phyloP scores from a whole-genome alignment of 768 basidiomycete genomes.

The Chalciporus chontae region DNA sequence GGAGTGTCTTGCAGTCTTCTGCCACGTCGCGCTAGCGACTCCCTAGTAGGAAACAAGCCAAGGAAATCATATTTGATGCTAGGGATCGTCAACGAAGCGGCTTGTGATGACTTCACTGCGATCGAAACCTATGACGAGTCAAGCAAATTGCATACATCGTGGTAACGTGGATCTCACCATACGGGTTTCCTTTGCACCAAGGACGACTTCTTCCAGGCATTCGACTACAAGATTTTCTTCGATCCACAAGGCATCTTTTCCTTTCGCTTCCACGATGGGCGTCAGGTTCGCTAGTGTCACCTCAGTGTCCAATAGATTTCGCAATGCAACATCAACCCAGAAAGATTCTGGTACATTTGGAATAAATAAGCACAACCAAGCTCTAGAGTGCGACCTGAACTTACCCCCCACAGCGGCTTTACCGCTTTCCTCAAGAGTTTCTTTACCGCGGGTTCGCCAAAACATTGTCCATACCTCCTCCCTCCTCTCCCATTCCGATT shows the following conservation, averaged over 20 bases:
- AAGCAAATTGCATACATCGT: neutral
- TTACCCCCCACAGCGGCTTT: slow-evolving; percentile 65
- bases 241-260: slow-evolving; percentile 29
- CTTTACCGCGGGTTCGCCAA: slow-evolving; percentile 53
- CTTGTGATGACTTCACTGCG: slow-evolving; percentile 48
- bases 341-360: slow-evolving; percentile 53
- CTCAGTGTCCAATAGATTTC: slow-evolving; percentile 72
- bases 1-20: slow-evolving; percentile 72
- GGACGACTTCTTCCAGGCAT: slow-evolving; percentile 53
- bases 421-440: slow-evolving; percentile 49
- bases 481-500: slow-evolving; percentile 55
- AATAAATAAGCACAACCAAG: neutral
- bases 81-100: slow-evolving; percentile 54
- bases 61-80: slow-evolving; percentile 68
- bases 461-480: slow-evolving; percentile 65
- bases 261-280: slow-evolving; percentile 43
- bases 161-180: slow-evolving; percentile 42
- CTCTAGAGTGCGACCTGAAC: slow-evolving; percentile 6
- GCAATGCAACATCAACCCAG: slow-evolving; percentile 68
- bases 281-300: slow-evolving; percentile 65
- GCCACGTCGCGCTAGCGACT: slow-evolving; percentile 69
- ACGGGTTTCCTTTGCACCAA: slow-evolving; percentile 62
- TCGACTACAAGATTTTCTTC: slow-evolving; percentile 52
- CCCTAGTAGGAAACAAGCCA: slow-evolving; percentile 62
- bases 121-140: slow-evolving; percentile 51